Base-by-base conservation (phyloP, 495 filamentous ascomycete species). In the Melanomma pulvis-pyrius region DNA sequence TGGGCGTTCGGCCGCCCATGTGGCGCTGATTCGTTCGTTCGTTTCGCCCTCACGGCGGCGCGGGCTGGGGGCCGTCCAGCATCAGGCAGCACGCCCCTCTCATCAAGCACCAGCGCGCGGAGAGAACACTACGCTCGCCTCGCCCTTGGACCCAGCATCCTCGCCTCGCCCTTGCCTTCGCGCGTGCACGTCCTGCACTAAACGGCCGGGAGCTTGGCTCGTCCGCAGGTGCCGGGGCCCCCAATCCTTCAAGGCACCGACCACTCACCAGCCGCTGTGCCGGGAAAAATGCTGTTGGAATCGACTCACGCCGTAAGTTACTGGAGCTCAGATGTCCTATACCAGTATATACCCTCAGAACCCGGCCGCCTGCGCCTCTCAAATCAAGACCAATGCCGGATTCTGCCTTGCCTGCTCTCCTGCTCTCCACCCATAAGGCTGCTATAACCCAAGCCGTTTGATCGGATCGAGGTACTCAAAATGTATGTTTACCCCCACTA, bases 171-270 rank as follows among this genome's bases (percentile, higher is more conserved):
- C 47, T 28, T 39, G 46, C 39, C 19, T 52, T 21, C 32, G 61
- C 29, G 50, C 17, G 67, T 52, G 67, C 56, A 57, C 67, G 49
- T 56, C 54, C 68, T 66, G 52, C 44, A 68, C 58, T 63, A 71
- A 71, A 71, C 69, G 69, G 69, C 63, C 69, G 69, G 64, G 64
- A 67, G 63, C 59, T 68, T 65, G 64, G 49, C 69, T 53, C 28
- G 61, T 30, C 46, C 29, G 56, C 56, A 61, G 28, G 61, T 28
- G 39, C 29, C 54, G 54, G 55, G 69, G 69, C 8, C 24, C n/a
- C n/a, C 9, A 56, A 71, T 71, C 69, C 69, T 68, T 64, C 69
- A 71, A 68, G 69, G 69, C 69, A 71, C 69, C 59, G 48, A 62
- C 69, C 69, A 64, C 29, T 57, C 47, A 59, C 53, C 64, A 67